These are phyloP conservation scores for Arachis stenosperma DNA, from an alignment of 306 rosid species.

Conservation along the genomic window DNA sequence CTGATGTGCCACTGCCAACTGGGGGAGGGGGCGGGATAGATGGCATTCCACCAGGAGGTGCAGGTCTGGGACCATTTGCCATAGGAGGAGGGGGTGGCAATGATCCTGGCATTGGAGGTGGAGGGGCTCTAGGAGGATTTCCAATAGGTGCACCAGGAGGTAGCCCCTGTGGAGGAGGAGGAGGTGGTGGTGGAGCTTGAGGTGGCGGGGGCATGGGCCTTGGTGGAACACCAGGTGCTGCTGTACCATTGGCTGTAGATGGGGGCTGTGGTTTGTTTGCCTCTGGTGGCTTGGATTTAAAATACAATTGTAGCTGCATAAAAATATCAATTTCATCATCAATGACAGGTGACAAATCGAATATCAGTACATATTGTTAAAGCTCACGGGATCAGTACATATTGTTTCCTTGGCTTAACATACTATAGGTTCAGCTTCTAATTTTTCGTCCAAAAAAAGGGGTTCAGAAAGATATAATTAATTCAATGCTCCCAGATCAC, in stretches of 20 bases:
- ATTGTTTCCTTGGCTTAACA: neutral
- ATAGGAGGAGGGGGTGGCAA: slow-evolving; percentile 82
- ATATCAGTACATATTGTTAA: neutral
- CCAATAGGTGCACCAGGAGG: slow-evolving; percentile 68
- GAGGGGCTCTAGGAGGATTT: slow-evolving; percentile 82
- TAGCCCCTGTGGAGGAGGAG: slow-evolving; percentile 74
- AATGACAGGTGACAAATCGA: slow-evolving; percentile 12
- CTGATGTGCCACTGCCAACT: slow-evolving; percentile 50
- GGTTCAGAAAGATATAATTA: neutral
- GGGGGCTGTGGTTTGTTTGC: slow-evolving; percentile 77
- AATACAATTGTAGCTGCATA: slow-evolving; percentile 89
- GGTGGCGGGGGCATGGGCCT: slow-evolving; percentile 89
- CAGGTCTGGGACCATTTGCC: slow-evolving; percentile 85
- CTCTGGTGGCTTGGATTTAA: slow-evolving; percentile 88
- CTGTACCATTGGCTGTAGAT: slow-evolving; percentile 65
- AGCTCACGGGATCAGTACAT: neutral
- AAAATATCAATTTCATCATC: slow-evolving; percentile 11
- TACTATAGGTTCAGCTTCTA: neutral
- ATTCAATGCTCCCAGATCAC: neutral
- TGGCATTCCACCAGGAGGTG: slow-evolving; percentile 79
- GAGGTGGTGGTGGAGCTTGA: slow-evolving; percentile 84
- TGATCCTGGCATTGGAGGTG: slow-evolving; percentile 76
- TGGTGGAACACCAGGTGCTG: slow-evolving; percentile 85
- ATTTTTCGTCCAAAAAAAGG: no score
- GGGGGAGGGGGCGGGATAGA: slow-evolving; percentile 87